Conservation (phyloP, 345 rosid genomes). For the Populus deltoides region DNA sequence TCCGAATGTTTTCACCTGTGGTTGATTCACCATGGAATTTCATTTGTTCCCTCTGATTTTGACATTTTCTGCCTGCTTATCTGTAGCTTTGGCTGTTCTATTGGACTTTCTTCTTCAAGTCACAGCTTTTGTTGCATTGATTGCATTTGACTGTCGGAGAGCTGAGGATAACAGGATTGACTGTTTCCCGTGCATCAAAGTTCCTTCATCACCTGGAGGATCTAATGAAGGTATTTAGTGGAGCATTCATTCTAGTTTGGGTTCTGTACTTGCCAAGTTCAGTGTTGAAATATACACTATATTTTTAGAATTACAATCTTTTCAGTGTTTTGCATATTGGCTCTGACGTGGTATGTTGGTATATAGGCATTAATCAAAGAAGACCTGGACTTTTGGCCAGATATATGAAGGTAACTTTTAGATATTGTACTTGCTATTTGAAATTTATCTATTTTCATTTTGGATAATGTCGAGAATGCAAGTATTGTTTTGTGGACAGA, state of each 20-base stretch:
- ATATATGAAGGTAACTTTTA: slow-evolving; percentile 78
- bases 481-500: not conserved
- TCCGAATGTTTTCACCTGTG: slow-evolving; percentile 8
- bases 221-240: slow-evolving; percentile 56
- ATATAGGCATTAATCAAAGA: slow-evolving; percentile 30
- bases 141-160: slow-evolving; percentile 75
- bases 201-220: slow-evolving; percentile 42
- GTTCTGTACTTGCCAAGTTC: not conserved
- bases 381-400: slow-evolving; percentile 56
- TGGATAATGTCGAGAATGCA: not conserved
- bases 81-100: slow-evolving; percentile 87
- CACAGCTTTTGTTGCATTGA: slow-evolving; percentile 92
- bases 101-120: slow-evolving; percentile 94
- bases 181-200: slow-evolving; percentile 85
- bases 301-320: not conserved
- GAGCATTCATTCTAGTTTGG: not conserved
- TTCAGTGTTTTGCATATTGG: not conserved
- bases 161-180: slow-evolving; percentile 74
- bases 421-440: not conserved
- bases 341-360: slow-evolving; percentile 12
- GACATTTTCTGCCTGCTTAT: slow-evolving; percentile 11
- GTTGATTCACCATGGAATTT: slow-evolving; percentile 1
- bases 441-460: not conserved
- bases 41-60: not conserved
- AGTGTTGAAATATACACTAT: not conserved